Conservation (phyloP, 139 green algal genomes). For the Chlamydomonas eustigma region DNA sequence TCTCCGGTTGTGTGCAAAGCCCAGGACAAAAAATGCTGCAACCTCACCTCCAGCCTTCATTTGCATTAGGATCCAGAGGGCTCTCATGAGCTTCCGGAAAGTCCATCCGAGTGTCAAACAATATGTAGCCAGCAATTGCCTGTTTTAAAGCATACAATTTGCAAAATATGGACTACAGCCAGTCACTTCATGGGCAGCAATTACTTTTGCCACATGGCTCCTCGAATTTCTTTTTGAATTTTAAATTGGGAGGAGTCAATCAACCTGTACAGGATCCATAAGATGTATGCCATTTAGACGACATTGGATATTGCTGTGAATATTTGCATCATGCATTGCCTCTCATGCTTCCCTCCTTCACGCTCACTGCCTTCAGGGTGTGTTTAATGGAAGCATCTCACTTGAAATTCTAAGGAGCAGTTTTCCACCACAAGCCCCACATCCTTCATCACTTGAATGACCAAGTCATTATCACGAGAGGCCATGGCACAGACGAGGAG, state of each 20-base stretch:
- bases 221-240: too few species aligned
- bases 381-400: neutral
- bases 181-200: too few species aligned
- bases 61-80: conserved; percentile 31
- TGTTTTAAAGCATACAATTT: too few species aligned
- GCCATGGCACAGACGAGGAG: conserved; percentile 44
- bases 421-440: conserved; percentile 29
- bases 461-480: conserved; percentile 22
- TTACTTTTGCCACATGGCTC: too few species aligned
- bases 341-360: too few species aligned
- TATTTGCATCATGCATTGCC: too few species aligned
- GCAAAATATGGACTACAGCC: too few species aligned
- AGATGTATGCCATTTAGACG: too few species aligned
- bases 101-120: conserved; percentile 61
- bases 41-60: conserved; percentile 22
- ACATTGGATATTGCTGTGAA: too few species aligned
- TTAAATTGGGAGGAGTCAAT: too few species aligned
- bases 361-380: too few species aligned
- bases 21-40: neutral
- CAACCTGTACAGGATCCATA: too few species aligned
- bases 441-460: conserved; percentile 22
- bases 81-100: conserved; percentile 42
- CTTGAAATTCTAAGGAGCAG: conserved; percentile 25
- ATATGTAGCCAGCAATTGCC: conserved; percentile 37
- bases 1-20: neutral